Base-by-base conservation (phyloP, 306 rosid species). In the Coriaria nepalensis region DNA sequence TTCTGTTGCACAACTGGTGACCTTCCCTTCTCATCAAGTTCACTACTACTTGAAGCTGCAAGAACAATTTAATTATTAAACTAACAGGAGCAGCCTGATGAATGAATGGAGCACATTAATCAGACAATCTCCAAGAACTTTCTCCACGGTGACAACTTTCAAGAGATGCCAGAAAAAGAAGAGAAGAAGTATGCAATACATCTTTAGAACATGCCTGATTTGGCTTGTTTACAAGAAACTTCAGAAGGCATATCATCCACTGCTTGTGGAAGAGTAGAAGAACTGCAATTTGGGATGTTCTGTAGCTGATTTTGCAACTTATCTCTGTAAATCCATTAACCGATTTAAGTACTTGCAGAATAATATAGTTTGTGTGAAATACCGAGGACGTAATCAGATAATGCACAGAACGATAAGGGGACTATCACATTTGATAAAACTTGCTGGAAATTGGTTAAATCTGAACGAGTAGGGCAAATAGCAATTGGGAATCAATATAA, bases 1-100 rank as follows among this genome's bases (percentile, higher is more conserved):
- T 67, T 80, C 71, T 84, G 95, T 53, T 84, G 92, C 70, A 90
- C 95, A 60, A 90, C 84, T 6, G 87, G 93, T 71, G 73, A 60
- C 80, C 81, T 90, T 50, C 77, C 63, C 60, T 81, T 84, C 59
- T 90, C 95, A 68, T 81, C 97, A 52, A 67, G 45, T 45, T 88
- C 93, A 47, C 79, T 90, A 55, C 66, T 65, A 52, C 40, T 77
- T 43, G 60, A 73, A 67, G 77, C 72, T 41, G 58, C 51, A 53
- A 56, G 8, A 70, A 63, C 7, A 35, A 29, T 45, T 10, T 46
- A 34, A 20, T 20, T 20, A 3, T 20, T 20, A 20, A 20, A 20
- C 29, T 20, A 1, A 3, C 29, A 3, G 29, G 29, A 20, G 29
- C 29, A 20, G 29, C 29, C 29, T 20, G 29, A 20, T 20, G 29